A percentile compares a stretch with the other conserved stretches of the same genome.
These are phyloP conservation scores for Nicotiana rustica DNA, from an alignment of 305 asterid genomes.

Conservation along the genomic window DNA sequence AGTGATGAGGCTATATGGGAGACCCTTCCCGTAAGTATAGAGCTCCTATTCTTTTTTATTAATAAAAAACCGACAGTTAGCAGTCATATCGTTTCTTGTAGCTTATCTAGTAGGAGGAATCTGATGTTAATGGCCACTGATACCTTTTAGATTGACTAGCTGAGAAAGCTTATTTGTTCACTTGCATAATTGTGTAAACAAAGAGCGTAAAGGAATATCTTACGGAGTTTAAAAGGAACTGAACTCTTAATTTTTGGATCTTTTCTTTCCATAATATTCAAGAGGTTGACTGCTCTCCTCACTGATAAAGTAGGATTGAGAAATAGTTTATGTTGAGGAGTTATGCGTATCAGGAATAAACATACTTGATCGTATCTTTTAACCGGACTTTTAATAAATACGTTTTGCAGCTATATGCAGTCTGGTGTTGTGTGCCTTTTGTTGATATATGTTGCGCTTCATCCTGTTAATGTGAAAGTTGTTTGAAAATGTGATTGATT, in stretches of 20 bases:
- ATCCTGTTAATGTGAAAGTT: not conserved
- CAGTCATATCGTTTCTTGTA: conserved; percentile 1
- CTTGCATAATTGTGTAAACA: conserved; percentile 5
- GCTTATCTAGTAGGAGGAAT: conserved; percentile 17
- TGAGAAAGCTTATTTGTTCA: not conserved
- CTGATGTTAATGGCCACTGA: not conserved
- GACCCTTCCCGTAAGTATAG: conserved; percentile 84
- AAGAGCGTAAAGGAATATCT: not conserved
- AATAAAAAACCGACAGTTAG: not conserved
- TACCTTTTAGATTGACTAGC: conserved; percentile 12
- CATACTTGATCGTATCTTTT: not conserved
- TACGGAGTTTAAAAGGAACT: conserved; percentile 12
- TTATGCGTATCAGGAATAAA: not conserved
- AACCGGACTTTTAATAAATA: not conserved
- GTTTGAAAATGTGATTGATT: conserved; percentile 6
- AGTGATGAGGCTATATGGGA: conserved; percentile 96
- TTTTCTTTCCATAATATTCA: not conserved
- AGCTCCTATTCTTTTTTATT: conserved; percentile 11
- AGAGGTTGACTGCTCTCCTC: conserved; percentile 12
- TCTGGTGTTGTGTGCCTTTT: conserved; percentile 15
- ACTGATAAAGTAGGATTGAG: not conserved
- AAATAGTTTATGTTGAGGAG: conserved; percentile 10
- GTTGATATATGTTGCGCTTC: conserved; percentile 3
- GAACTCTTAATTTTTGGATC: not conserved
- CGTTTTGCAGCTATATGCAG: conserved; percentile 18